Base-by-base conservation (phyloP, 2,329 filamentous ascomycete species). In the Aspergillus latus region DNA sequence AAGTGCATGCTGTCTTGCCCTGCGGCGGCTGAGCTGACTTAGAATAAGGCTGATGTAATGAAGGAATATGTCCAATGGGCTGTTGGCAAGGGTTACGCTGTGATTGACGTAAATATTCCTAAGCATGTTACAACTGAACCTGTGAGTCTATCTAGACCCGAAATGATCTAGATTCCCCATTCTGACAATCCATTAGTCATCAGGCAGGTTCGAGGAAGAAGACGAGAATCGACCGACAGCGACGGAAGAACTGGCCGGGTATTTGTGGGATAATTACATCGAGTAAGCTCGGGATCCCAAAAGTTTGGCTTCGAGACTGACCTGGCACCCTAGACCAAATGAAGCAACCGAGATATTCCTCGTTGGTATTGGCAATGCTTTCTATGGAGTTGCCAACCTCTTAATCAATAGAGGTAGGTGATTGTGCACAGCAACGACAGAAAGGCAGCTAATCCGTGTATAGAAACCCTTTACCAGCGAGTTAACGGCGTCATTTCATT, bases 251-350 rank as follows among this genome's bases (percentile, higher is more conserved):
- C 78, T 97, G 9, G 85, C 93, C 4, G 86, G 83, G 58, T 97
- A 96, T 68, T 78, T 99, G 11, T 99, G 94, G 94, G 92, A 97
- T 65, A 99, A 99, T 69, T 97, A 97, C 68, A 85, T 99, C 16
- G 90, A 96, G 78, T 84, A 73, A 65, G 78, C 15, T 30, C 9
- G 11, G 28, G 26, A 36, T n/a, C 26, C 28, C 37, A 39, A 15
- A 9, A 5, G 4, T n/a, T 29, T n/a, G 9, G 7, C 9, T 5
- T 7, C 11, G 26, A 37, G 10, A 39, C 37, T 57, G 45, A 57
- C 21, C 13, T 49, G 13, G n/a, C 13, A 16, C 37, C 9, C 50
- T 53, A 80, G 89, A 32, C 86, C 87, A 49, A 82, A 78, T 54
- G 79, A 88, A 2, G 80, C 83, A 0, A 85, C 87, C 5, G 85